These are phyloP conservation scores for sunflower (Helianthus annuus) DNA, from an alignment of 129 eudicot genomes.

Conservation along the genomic window DNA sequence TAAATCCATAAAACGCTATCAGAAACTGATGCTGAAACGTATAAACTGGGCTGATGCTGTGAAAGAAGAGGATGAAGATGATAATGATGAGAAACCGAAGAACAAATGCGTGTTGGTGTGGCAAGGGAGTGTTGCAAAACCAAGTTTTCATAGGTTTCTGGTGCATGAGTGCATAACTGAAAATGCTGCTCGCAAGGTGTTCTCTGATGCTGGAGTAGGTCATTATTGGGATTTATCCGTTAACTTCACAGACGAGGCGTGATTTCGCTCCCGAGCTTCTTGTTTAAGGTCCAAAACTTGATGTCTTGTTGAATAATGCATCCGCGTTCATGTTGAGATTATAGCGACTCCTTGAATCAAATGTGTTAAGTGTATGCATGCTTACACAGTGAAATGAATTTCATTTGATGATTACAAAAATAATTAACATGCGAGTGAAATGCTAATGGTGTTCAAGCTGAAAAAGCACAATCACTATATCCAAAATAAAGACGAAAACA, in stretches of 20 bases:
- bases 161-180: slow-evolving; percentile 89
- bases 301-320: no score
- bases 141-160: slow-evolving; percentile 62
- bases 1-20: slow-evolving; percentile 81
- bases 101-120: slow-evolving; percentile 81
- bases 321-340: no score
- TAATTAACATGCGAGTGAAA: no score
- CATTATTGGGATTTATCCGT: slow-evolving; percentile 86
- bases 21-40: slow-evolving; percentile 84
- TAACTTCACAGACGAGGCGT: slow-evolving; percentile 63
- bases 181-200: slow-evolving; percentile 78
- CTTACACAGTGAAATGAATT: no score
- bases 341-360: no score
- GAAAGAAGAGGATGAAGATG: slow-evolving; percentile 49
- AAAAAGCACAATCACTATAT: no score
- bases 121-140: slow-evolving; percentile 93
- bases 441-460: no score
- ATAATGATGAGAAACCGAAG: slow-evolving; percentile 59
- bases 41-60: slow-evolving; percentile 81
- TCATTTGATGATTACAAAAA: no score
- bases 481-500: no score
- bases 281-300: neutral
- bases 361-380: no score
- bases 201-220: slow-evolving; percentile 83
- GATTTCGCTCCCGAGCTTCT: neutral